Evolutionary conservation across 2,329 filamentous ascomycete species (phyloP).

Genomic region (Aspergillus spinulosporus): DNA sequence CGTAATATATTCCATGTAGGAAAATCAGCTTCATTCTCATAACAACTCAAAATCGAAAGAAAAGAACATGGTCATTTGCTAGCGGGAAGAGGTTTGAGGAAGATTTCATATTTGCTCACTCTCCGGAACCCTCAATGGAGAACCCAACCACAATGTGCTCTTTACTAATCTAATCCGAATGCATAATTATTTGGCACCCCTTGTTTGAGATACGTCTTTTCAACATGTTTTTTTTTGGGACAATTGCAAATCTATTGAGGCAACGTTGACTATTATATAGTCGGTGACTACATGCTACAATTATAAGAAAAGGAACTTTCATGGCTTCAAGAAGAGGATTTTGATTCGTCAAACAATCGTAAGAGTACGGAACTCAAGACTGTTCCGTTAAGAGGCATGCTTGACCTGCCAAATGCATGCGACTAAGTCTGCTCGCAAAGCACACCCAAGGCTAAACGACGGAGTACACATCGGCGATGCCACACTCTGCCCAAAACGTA

Average conservation of each 20-base stretch:
- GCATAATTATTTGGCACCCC: too few relatives aligned
- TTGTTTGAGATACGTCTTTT: too few relatives aligned
- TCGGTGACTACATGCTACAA: background rate
- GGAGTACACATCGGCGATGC: slow-evolving; percentile 27
- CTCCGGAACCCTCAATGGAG: background rate
- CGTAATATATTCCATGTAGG: slow-evolving; percentile 45
- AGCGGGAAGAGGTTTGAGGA: background rate
- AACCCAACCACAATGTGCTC: background rate
- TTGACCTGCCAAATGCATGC: slow-evolving; percentile 36
- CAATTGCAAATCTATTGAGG: background rate
- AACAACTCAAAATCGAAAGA: background rate
- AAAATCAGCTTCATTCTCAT: slow-evolving; percentile 32
- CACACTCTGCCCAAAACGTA: slow-evolving; percentile 30
- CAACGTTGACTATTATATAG: background rate
- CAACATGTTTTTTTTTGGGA: background rate
- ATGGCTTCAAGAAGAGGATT: slow-evolving; percentile 19
- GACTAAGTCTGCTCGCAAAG: slow-evolving; percentile 35
- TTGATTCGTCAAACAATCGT: slow-evolving; percentile 43
- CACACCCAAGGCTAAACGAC: slow-evolving; percentile 36
- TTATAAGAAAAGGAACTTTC: background rate
- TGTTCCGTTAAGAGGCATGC: slow-evolving; percentile 33
- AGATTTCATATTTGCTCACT: slow-evolving; percentile 3
- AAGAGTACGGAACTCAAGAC: slow-evolving; percentile 37
- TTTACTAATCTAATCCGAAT: slow-evolving; percentile 3
- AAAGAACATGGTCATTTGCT: slow-evolving; percentile 7